Conservation (phyloP, 345 rosid genomes). For the Eucalyptus sp. region DNA sequence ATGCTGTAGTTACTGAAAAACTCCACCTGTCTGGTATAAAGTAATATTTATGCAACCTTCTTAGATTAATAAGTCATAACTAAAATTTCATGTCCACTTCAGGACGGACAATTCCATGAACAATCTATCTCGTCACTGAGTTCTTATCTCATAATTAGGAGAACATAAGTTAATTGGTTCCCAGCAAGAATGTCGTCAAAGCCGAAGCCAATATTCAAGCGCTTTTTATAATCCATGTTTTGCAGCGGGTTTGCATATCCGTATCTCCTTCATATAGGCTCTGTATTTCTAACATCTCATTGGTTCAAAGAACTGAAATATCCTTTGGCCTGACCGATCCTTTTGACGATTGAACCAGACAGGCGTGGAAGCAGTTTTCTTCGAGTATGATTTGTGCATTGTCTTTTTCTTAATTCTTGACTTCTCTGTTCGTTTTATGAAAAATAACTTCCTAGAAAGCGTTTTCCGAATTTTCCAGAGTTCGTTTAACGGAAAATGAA, state of each 20-base stretch:
- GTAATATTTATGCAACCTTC: background rate
- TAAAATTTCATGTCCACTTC: background rate
- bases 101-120: background rate
- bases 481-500: too few relatives aligned
- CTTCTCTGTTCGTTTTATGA: too few relatives aligned
- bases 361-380: background rate
- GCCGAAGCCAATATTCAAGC: background rate
- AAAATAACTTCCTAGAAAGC: too few relatives aligned
- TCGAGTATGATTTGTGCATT: background rate
- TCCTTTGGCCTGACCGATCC: background rate
- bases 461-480: rapidly evolving
- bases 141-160: background rate
- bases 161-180: background rate
- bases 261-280: background rate
- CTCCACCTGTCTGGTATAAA: background rate
- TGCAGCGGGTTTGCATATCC: background rate
- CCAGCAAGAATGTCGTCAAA: background rate
- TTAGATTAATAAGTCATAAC: background rate
- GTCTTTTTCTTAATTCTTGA: background rate
- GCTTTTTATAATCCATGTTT: too few relatives aligned
- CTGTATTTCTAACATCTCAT: background rate
- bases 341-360: background rate
- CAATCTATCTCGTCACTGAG: background rate
- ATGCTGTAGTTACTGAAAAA: background rate
- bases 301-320: background rate